Conservation (phyloP, 2,329 filamentous ascomycete genomes). For the Blastomyces silverae region DNA sequence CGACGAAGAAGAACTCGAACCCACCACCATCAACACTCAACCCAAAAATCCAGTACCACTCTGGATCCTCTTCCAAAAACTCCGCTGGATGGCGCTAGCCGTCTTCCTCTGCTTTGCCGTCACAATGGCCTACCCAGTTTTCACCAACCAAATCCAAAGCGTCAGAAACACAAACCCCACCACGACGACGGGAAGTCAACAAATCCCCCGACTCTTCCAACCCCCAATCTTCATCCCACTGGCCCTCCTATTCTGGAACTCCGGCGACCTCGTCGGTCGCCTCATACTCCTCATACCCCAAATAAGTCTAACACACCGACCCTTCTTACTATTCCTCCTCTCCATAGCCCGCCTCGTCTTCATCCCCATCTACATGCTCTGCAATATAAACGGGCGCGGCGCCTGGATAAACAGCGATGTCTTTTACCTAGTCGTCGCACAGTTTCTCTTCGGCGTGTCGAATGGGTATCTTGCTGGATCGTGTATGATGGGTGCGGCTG, state of each 20-base stretch:
- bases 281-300: constrained; percentile 56
- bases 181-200: constrained; percentile 33
- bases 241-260: constrained; percentile 88
- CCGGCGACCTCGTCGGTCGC: constrained; percentile 74
- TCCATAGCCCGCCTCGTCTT: constrained; percentile 61
- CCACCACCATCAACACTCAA: constrained; percentile 15
- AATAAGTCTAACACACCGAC: constrained; percentile 54
- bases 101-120: constrained; percentile 74
- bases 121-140: constrained; percentile 94
- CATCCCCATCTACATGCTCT: constrained; percentile 79
- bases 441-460: constrained; percentile 72
- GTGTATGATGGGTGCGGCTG: constrained; percentile 83
- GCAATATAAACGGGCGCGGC: constrained; percentile 74
- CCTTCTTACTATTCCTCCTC: constrained; percentile 60
- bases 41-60: constrained; percentile 52
- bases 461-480: constrained; percentile 83
- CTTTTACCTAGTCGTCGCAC: constrained; percentile 80
- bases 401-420: constrained; percentile 69
- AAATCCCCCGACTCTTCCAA: constrained; percentile 54
- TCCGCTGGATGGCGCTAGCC: constrained; percentile 68
- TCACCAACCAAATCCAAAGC: constrained; percentile 63
- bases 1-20: constrained; percentile 32
- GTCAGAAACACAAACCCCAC: constrained; percentile 34
- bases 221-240: constrained; percentile 79
- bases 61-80: constrained; percentile 62